Percentiles rank a stretch among this genome's conserved stretches.
Evolutionary conservation across 352 stramenopile genomes (phyloP).

Genomic region (Phytophthora rubi): DNA sequence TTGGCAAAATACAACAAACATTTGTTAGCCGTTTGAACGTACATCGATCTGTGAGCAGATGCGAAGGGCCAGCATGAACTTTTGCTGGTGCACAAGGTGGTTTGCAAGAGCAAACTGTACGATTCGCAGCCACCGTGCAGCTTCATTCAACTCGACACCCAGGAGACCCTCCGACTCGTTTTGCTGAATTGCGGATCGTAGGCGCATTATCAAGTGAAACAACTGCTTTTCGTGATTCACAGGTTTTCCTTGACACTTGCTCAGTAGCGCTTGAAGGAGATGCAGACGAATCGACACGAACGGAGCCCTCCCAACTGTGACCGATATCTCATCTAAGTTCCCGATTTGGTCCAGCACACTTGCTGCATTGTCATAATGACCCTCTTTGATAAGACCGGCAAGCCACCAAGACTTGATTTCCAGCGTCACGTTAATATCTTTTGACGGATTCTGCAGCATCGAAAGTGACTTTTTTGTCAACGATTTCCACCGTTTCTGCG

Average conservation of each 20-base stretch:
- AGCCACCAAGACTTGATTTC: constrained; percentile 88
- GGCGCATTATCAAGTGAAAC: constrained; percentile 56
- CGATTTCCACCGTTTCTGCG: constrained; percentile 74
- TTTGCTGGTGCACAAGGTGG: constrained; percentile 74
- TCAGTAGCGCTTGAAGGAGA: constrained; percentile 69
- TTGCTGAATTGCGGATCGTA: constrained; percentile 40
- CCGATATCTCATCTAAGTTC: constrained; percentile 53
- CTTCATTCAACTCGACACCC: constrained; percentile 39
- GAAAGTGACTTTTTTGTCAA: constrained; percentile 76
- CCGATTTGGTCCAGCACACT: constrained; percentile 80
- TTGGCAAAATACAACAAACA: not conserved
- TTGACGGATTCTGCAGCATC: constrained; percentile 72
- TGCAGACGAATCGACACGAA: constrained; percentile 68
- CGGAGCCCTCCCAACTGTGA: constrained; percentile 25
- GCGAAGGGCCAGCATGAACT: constrained; percentile 69
- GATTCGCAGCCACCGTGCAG: constrained; percentile 63
- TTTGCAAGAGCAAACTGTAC: constrained; percentile 72
- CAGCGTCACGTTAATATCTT: constrained; percentile 50
- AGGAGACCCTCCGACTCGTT: constrained; percentile 37
- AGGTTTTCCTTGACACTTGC: constrained; percentile 71
- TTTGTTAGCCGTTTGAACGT: constrained; percentile 18
- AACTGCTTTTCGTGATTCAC: constrained; percentile 71
- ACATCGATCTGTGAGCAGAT: constrained; percentile 75
- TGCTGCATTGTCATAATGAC: constrained; percentile 76
- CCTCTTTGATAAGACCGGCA: constrained; percentile 78